Evolutionary conservation across 768 basidiomycete species (phyloP).

Genomic region (Suillus clintonianus): DNA sequence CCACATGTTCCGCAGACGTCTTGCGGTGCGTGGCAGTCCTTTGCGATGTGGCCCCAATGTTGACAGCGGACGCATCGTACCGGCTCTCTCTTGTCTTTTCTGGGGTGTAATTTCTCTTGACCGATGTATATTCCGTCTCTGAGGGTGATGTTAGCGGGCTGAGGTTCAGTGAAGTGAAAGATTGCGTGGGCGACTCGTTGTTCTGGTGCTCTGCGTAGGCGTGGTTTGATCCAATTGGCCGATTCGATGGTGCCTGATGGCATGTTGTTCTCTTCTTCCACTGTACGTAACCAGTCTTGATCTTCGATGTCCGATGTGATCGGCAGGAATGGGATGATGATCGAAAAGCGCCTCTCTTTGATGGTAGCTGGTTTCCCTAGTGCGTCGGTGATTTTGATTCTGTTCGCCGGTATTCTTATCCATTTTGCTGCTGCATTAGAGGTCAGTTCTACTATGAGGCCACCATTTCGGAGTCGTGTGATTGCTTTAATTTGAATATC

Average conservation of each 20-base stretch:
- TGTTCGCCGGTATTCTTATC: rapidly evolving
- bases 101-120: neutral
- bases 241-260: neutral
- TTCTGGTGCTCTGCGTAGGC: neutral
- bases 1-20: neutral
- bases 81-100: neutral
- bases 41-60: neutral
- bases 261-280: neutral
- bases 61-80: neutral
- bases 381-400: neutral
- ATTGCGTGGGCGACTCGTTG: neutral
- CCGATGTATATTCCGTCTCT: neutral
- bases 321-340: neutral
- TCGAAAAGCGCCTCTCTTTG: rapidly evolving
- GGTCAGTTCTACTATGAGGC: neutral
- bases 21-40: neutral
- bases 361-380: neutral
- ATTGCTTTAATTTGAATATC: neutral
- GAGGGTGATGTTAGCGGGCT: neutral
- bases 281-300: rapidly evolving
- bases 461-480: neutral
- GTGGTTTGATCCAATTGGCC: neutral
- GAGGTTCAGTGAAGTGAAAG: neutral
- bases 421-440: rapidly evolving
- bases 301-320: neutral